phyloP scores from a whole-genome alignment of 805 yeast genomes.

The Kodamaea kakaduensis region DNA sequence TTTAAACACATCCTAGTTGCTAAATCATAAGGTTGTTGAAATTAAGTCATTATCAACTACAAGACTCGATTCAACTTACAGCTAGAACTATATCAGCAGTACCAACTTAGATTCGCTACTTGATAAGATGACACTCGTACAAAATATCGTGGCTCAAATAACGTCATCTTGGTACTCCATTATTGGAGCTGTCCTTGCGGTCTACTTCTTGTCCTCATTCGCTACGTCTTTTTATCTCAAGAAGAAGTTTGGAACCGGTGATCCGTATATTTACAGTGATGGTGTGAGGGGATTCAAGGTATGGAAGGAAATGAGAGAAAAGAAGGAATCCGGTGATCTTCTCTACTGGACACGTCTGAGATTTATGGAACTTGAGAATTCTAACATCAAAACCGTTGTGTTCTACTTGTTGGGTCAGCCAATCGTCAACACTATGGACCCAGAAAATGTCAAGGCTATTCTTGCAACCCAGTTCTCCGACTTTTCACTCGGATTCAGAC shows the following conservation, averaged over 20 bases:
- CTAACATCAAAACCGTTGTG: slow-evolving; percentile 4
- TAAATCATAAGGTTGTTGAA: too few species aligned
- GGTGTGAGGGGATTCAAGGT: slow-evolving; percentile 4
- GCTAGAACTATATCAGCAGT: too few species aligned
- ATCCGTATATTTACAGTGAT: neutral
- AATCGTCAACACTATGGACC: slow-evolving; percentile 30
- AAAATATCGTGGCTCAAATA: neutral
- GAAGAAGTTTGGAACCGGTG: slow-evolving; percentile 7
- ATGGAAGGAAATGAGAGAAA: slow-evolving; percentile 2
- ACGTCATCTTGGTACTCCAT: slow-evolving; percentile 4
- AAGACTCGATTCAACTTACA: too few species aligned
- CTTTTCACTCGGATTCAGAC: slow-evolving; percentile 37
- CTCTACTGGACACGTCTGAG: slow-evolving; percentile 2
- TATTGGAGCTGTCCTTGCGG: slow-evolving; percentile 1
- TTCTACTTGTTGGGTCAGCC: slow-evolving; percentile 14
- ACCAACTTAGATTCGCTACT: too few species aligned
- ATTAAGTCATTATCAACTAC: too few species aligned
- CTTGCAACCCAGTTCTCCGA: slow-evolving; percentile 42
- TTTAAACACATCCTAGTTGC: too few species aligned
- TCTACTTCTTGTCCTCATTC: slow-evolving; percentile 2
- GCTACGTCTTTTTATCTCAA: slow-evolving; percentile 1
- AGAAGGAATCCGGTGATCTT: slow-evolving; percentile 4
- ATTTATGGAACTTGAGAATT: neutral
- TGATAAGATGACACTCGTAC: slow-evolving; percentile 3
- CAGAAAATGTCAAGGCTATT: slow-evolving; percentile 40